A percentile compares a stretch with the other conserved stretches of the same genome.
phyloP scores from a whole-genome alignment of 2,329 filamentous ascomycete genomes.

The Diaporthe citriasiana region DNA sequence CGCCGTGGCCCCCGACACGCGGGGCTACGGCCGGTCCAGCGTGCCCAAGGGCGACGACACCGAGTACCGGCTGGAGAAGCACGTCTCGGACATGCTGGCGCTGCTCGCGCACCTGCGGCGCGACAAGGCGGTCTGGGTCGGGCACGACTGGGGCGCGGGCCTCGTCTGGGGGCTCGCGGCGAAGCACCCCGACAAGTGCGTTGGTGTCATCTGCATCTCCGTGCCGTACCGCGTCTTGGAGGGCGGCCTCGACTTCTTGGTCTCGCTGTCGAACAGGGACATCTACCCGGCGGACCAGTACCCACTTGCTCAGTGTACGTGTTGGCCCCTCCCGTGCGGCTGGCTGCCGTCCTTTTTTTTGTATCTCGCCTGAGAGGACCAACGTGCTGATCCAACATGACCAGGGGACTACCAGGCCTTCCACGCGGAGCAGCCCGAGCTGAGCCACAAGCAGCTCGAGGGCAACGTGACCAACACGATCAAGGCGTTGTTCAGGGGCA shows the following conservation, averaged over 20 bases:
- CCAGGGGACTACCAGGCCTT: slow-evolving; percentile 49
- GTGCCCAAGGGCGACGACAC: slow-evolving; percentile 47
- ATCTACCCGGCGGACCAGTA: slow-evolving; percentile 60
- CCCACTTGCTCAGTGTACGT: slow-evolving; percentile 48
- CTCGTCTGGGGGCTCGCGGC: slow-evolving; percentile 48
- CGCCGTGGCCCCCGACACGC: slow-evolving; percentile 52
- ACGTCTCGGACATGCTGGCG: slow-evolving; percentile 53
- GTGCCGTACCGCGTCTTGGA: slow-evolving; percentile 60
- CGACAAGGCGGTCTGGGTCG: slow-evolving; percentile 61
- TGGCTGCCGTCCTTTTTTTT: not conserved
- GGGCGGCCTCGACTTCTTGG: slow-evolving; percentile 53
- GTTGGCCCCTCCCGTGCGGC: not conserved
- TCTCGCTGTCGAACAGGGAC: slow-evolving; percentile 56
- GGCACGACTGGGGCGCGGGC: slow-evolving; percentile 59
- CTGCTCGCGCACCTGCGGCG: slow-evolving; percentile 51
- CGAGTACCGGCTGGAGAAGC: slow-evolving; percentile 50
- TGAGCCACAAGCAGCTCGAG: slow-evolving; percentile 43
- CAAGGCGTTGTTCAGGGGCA: slow-evolving; percentile 39
- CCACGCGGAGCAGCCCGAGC: slow-evolving; percentile 49
- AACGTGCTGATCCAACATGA: not conserved
- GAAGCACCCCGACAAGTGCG: slow-evolving; percentile 48
- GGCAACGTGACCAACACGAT: slow-evolving; percentile 42
- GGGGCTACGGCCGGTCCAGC: slow-evolving; percentile 55
- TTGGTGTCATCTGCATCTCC: slow-evolving; percentile 48
- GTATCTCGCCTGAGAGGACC: not conserved